Percentiles rank a stretch among this genome's conserved stretches.
Conservation (phyloP, 164 flowering plant genomes). For the Stephania japonica region DNA sequence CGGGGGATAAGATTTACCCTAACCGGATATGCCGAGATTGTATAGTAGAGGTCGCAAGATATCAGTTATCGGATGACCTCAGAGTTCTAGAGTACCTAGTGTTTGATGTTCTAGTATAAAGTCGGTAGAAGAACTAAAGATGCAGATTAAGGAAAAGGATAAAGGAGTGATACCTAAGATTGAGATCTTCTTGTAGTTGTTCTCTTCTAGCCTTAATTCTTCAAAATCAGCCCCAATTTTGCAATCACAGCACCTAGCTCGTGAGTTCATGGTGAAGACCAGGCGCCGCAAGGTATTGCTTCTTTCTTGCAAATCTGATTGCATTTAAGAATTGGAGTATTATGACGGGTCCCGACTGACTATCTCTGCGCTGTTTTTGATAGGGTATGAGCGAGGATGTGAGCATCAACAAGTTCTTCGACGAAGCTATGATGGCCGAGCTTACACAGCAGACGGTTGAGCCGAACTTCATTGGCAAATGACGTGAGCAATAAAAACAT, state of each 20-base stretch:
- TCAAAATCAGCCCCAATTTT: too few species aligned
- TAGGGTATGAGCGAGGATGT: slow-evolving; percentile 99
- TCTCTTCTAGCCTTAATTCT: too few species aligned
- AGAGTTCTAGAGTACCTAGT: too few species aligned
- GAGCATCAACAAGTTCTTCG: slow-evolving; percentile 92
- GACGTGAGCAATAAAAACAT: slow-evolving; percentile 23
- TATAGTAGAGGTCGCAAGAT: too few species aligned
- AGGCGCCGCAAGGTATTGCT: slow-evolving; percentile 86
- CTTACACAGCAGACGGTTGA: slow-evolving; percentile 87
- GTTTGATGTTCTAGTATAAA: too few species aligned
- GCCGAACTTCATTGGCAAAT: slow-evolving; percentile 66
- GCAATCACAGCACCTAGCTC: slow-evolving; percentile 98
- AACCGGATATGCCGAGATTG: too few species aligned
- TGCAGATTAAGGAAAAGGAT: too few species aligned
- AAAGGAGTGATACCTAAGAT: too few species aligned
- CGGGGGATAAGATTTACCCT: too few species aligned
- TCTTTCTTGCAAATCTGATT: not conserved
- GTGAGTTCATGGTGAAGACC: slow-evolving; percentile 98
- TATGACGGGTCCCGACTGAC: not conserved
- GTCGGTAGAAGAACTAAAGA: too few species aligned
- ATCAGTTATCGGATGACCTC: too few species aligned
- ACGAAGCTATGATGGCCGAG: slow-evolving; percentile 93
- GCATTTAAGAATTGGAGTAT: not conserved
- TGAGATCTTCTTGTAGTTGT: too few species aligned
- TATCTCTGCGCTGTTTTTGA: slow-evolving; percentile 6